These are phyloP conservation scores for Zhuliangozyma blackwelliae DNA, from an alignment of 1,139 yeast genomes.

Conservation along the genomic window DNA sequence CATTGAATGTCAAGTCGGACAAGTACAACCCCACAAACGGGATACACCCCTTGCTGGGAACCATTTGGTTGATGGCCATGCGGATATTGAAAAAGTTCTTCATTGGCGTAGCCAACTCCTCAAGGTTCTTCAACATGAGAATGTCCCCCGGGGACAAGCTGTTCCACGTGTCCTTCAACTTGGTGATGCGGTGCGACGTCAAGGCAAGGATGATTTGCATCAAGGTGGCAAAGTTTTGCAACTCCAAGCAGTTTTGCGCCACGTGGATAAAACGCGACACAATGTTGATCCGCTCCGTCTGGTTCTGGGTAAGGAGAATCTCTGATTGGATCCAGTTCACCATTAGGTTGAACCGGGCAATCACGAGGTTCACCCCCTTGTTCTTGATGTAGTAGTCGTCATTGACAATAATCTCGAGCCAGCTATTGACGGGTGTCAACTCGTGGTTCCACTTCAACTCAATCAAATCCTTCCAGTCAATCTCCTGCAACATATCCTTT, in stretches of 20 bases:
- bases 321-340: constrained; percentile 93
- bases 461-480: constrained; percentile 89
- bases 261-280: constrained; percentile 80
- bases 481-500: constrained; percentile 72
- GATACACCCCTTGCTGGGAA: constrained; percentile 75
- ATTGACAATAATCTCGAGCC: constrained; percentile 74
- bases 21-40: constrained; percentile 87
- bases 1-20: constrained; percentile 76
- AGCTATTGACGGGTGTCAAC: constrained; percentile 70
- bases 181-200: constrained; percentile 64
- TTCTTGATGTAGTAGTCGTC: constrained; percentile 46
- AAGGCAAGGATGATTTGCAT: constrained; percentile 85
- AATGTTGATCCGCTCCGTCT: constrained; percentile 58
- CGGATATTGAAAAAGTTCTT: constrained; percentile 66
- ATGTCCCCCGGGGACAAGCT: constrained; percentile 53
- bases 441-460: constrained; percentile 73
- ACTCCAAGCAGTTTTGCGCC: constrained; percentile 65
- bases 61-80: constrained; percentile 53
- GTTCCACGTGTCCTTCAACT: constrained; percentile 72
- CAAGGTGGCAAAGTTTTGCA: constrained; percentile 81
- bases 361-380: constrained; percentile 79
- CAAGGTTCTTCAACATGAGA: constrained; percentile 61
- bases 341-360: constrained; percentile 81
- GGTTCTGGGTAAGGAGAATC: constrained; percentile 61
- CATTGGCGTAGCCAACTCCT: constrained; percentile 59